Conservation (phyloP, 2,329 filamentous ascomycete species). For the Cytospora chrysosperma region DNA sequence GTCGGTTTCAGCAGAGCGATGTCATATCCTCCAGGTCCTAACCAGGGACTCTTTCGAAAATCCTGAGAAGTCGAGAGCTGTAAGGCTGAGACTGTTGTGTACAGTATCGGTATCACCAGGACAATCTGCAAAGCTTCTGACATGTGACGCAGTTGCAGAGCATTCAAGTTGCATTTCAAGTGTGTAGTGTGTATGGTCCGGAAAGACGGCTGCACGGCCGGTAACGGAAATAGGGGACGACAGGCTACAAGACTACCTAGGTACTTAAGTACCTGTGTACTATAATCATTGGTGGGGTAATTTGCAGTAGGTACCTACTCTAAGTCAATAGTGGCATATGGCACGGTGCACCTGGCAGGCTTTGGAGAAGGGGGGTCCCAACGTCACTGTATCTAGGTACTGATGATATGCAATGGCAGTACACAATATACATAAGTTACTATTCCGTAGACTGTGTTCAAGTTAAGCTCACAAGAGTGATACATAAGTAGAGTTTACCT, state of each 20-base stretch:
- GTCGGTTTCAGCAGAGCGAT: slow-evolving; percentile 1
- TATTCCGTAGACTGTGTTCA: too few relatives aligned
- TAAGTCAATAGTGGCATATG: neutral
- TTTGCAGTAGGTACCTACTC: too few relatives aligned
- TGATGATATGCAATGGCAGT: neutral
- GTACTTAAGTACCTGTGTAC: neutral
- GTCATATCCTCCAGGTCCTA: neutral
- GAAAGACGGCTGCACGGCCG: neutral
- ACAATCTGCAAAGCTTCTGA: slow-evolving; percentile 5
- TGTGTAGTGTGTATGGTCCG: neutral
- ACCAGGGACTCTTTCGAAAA: neutral
- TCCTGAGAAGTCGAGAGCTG: neutral
- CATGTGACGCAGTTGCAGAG: slow-evolving; percentile 6
- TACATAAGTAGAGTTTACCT: too few relatives aligned
- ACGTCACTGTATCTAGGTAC: neutral
- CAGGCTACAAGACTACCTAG: neutral
- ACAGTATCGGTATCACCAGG: neutral
- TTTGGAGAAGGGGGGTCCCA: neutral
- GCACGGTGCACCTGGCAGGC: too few relatives aligned
- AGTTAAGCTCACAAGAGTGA: too few relatives aligned
- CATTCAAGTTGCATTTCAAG: neutral
- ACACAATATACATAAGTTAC: too few relatives aligned
- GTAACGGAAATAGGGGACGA: neutral
- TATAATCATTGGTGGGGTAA: too few relatives aligned
- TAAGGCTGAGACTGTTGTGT: neutral